Evolutionary conservation across 768 basidiomycete species (phyloP), one percentile per base, ranked within the genome.

Genomic region (Naganishia onofrii): DNA sequence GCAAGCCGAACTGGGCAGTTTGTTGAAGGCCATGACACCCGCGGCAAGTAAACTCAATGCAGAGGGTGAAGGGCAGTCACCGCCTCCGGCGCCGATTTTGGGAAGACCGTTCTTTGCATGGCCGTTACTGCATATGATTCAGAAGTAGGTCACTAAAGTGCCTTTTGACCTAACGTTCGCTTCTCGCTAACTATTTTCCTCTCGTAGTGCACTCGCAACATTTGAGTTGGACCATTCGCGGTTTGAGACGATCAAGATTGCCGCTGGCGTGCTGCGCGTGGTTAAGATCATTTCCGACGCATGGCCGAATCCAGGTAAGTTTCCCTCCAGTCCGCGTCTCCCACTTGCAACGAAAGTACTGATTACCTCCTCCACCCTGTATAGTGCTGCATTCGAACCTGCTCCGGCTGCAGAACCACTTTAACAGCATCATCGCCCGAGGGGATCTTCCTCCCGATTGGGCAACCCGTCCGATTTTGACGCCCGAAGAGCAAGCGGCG

Each of bases 31-130:
- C 32, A 66, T 57, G 56, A 13, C 53, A 17, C 19, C 55, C 3
- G 57, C 51, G 13, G 51, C 34, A 6, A 44, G n/a, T 21, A 29
- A 32, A 19, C 28, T 36, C 15, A 57, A 58, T 28, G 56, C 51
- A 3, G 26, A 56, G 29, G 36, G 21, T 19, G 46, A 60, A 26
- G 38, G 54, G 12, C 28, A 42, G 26, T 42, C 60, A 0, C 60
- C 36, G 1, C n/a, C 57, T 12, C 57, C 60, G 1, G 19, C 48
- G 2, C 42, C 60, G 23, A 63, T 63, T 29, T 17, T 63, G 34
- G 42, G n/a, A 12, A 13, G 70, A 64, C 66, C 66, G 29, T 66
- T 67, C 32, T 67, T 66, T 29, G 66, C 67, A 12, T 71, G 70
- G 70, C 53, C 38, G 23, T 32, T 71, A 28, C 21, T 67, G 38